Conservation (phyloP, 805 yeast species). For the Sugiyamaella valdiviana region DNA sequence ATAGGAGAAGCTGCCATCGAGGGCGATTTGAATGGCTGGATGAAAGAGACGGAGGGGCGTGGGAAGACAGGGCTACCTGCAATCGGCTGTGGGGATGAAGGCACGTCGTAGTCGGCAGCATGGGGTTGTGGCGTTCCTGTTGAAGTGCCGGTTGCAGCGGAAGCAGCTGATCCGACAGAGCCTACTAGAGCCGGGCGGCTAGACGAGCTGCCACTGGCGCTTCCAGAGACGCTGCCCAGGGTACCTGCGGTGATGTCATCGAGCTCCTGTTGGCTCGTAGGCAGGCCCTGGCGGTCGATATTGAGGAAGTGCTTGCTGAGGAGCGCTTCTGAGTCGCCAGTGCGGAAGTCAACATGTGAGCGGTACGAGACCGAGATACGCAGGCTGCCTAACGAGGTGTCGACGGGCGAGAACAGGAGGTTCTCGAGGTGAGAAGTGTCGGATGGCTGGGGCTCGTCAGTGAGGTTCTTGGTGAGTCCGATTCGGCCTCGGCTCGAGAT, state of each 20-base stretch:
- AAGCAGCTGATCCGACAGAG: not conserved
- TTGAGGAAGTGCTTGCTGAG: conserved; percentile 51
- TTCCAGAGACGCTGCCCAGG: not conserved
- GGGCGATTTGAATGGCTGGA: conserved; percentile 60
- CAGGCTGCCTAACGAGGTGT: conserved; percentile 69
- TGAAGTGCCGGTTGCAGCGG: not conserved
- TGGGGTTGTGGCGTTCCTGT: not conserved
- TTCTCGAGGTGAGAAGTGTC: conserved; percentile 40
- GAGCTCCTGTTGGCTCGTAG: not conserved
- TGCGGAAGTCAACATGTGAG: conserved; percentile 56
- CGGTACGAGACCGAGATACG: conserved; percentile 76
- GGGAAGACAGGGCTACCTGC: not conserved
- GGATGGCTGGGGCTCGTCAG: not conserved
- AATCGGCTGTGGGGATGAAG: not conserved
- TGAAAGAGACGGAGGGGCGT: conserved; percentile 34
- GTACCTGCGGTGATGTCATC: not conserved
- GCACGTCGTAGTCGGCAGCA: not conserved
- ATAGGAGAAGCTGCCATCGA: conserved; percentile 42
- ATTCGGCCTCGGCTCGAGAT: conserved; percentile 77
- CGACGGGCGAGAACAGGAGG: conserved; percentile 60
- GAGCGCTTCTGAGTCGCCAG: conserved; percentile 61
- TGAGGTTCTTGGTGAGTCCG: conserved; percentile 63
- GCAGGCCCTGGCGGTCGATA: conserved; percentile 34
- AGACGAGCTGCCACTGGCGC: not conserved
- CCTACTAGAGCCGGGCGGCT: not conserved